Percentiles rank a stretch among this genome's conserved stretches.
Conservation (phyloP, 2,329 filamentous ascomycete species). For the Fusarium phyllophilum region DNA sequence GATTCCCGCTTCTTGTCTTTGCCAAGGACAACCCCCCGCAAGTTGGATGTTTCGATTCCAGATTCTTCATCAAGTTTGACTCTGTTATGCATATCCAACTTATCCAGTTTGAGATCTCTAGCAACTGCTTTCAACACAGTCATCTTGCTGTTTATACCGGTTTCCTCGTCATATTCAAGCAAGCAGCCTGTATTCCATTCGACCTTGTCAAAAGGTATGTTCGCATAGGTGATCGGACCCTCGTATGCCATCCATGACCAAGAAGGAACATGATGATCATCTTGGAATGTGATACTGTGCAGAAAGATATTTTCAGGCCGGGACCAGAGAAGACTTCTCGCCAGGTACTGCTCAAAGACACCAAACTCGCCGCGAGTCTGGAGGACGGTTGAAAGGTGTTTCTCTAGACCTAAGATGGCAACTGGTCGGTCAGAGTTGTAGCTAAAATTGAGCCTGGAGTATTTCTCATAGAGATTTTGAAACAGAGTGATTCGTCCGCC, state of each 20-base stretch:
- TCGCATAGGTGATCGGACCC: neutral
- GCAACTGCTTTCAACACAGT: neutral
- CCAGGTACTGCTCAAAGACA: neutral
- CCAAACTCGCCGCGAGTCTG: neutral
- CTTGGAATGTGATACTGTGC: neutral
- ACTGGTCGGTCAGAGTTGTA: neutral
- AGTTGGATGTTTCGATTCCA: neutral
- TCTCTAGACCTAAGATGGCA: neutral
- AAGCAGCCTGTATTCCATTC: neutral
- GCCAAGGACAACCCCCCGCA: neutral
- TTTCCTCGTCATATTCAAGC: neutral
- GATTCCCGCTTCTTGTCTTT: neutral
- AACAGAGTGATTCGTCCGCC: neutral
- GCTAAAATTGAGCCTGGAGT: neutral
- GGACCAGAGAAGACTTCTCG: neutral
- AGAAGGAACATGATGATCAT: neutral
- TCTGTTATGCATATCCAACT: neutral
- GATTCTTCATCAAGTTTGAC: neutral
- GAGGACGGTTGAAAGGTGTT: neutral
- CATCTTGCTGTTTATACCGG: neutral
- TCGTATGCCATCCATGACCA: constrained; percentile 6
- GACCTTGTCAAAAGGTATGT: neutral
- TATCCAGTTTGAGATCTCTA: neutral
- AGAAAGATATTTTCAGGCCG: neutral
- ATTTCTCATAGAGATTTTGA: neutral